Conservation (phyloP, 2,329 filamentous ascomycete species). For the Coniella lustricola region DNA sequence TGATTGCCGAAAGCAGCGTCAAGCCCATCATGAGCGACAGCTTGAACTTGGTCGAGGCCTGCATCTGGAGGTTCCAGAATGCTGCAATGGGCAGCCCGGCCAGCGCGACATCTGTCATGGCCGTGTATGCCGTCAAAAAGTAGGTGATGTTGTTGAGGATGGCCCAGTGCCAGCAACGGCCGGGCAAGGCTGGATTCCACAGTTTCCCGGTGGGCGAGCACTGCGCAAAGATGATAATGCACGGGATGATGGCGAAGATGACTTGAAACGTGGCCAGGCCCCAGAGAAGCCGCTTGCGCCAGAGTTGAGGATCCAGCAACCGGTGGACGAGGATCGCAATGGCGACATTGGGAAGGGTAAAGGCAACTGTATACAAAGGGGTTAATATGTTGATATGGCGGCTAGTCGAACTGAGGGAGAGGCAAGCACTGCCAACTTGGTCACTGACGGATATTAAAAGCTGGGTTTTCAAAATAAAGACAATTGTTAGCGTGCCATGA, state of each 20-base stretch:
- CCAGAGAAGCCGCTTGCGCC: background rate
- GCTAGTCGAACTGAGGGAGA: no score
- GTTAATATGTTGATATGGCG: no score
- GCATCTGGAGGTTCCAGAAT: background rate
- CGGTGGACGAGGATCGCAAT: background rate
- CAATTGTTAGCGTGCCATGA: no score
- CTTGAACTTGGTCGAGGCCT: background rate
- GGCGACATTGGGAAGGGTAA: background rate
- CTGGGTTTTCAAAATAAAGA: no score
- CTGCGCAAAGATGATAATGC: background rate
- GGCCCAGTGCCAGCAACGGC: background rate
- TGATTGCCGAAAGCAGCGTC: background rate
- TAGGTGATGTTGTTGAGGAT: background rate
- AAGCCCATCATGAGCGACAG: background rate
- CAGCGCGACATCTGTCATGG: background rate
- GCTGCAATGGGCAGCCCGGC: background rate
- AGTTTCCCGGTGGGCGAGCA: background rate
- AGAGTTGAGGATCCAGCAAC: background rate
- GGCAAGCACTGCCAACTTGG: no score
- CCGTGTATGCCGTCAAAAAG: background rate
- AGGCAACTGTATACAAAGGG: background rate
- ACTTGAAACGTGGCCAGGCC: background rate
- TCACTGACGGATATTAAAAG: no score
- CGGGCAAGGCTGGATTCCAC: background rate
- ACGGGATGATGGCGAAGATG: background rate